Evolutionary conservation across 768 basidiomycete genomes (phyloP).

Genomic region (Lactarius indigo): DNA sequence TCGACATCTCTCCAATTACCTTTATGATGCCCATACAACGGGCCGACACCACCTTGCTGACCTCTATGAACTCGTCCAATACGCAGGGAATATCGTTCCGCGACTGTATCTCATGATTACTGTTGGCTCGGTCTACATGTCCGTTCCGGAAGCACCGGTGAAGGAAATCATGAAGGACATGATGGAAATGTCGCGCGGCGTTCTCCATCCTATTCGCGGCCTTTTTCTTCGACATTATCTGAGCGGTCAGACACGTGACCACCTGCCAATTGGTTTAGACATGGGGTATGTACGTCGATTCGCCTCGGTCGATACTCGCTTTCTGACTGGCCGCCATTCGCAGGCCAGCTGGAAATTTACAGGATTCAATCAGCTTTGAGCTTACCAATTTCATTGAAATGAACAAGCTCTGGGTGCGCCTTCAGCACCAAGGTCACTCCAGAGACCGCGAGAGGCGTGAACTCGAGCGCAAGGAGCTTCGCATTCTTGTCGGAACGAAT

Average conservation of each 20-base stretch:
- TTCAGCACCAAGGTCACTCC: slow-evolving; percentile 97
- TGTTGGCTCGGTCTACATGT: slow-evolving; percentile 99
- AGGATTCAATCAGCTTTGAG: slow-evolving; percentile 94
- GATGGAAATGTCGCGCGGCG: slow-evolving; percentile 99
- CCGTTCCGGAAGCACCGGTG: slow-evolving; percentile 91
- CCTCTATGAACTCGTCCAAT: slow-evolving; percentile 99
- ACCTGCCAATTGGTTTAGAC: slow-evolving; percentile 85
- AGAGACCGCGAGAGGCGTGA: slow-evolving; percentile 97
- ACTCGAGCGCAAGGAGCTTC: slow-evolving; percentile 89
- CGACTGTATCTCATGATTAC: slow-evolving; percentile 98
- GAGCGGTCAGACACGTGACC: slow-evolving; percentile 93
- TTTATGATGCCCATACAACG: slow-evolving; percentile 92
- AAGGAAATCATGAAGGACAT: slow-evolving; percentile 99
- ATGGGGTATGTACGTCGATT: slow-evolving; percentile 55
- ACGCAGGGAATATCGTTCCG: slow-evolving; percentile 93
- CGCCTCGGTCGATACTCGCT: background rate
- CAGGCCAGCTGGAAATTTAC: slow-evolving; percentile 84
- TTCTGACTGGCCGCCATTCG: background rate
- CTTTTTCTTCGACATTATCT: slow-evolving; percentile 95
- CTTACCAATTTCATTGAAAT: slow-evolving; percentile 99
- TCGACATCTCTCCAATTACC: slow-evolving; percentile 91
- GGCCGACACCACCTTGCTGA: slow-evolving; percentile 95
- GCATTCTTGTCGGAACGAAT: slow-evolving; percentile 97
- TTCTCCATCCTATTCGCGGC: slow-evolving; percentile 95
- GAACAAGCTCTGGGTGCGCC: slow-evolving; percentile 99